Conservation (phyloP, 306 rosid species). For the Vicia villosa region DNA sequence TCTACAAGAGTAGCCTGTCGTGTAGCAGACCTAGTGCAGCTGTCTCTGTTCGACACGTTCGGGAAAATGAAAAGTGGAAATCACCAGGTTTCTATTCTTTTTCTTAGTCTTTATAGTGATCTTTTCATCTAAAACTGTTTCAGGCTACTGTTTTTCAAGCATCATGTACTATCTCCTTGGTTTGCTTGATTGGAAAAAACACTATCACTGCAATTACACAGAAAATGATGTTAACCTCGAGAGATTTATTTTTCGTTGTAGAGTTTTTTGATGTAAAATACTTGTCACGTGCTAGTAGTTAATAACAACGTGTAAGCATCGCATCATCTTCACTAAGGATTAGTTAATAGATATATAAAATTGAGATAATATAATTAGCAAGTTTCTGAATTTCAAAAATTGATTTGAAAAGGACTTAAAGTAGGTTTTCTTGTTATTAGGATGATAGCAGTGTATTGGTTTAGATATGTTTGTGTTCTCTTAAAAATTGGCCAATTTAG, state of each 20-base stretch:
- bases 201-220: not conserved
- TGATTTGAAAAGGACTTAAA: too few relatives aligned
- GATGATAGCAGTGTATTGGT: not conserved
- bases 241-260: not conserved
- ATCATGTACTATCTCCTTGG: not conserved
- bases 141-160: not conserved
- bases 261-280: not conserved
- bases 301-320: not conserved
- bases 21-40: too few relatives aligned
- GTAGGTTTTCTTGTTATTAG: not conserved
- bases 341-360: not conserved
- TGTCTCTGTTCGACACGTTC: not conserved
- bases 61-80: not conserved
- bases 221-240: not conserved
- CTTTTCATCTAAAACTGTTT: not conserved
- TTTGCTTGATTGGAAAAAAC: not conserved
- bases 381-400: too few relatives aligned
- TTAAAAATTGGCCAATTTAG: too few relatives aligned
- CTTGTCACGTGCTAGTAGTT: not conserved
- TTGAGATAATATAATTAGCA: too few relatives aligned
- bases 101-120: not conserved
- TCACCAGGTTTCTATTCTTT: slow-evolving; percentile 1
- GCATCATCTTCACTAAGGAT: not conserved
- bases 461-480: not conserved
- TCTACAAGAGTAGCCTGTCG: too few relatives aligned